Evolutionary conservation across 2,329 filamentous ascomycete genomes (phyloP).

Genomic region (Beauveria varroae): DNA sequence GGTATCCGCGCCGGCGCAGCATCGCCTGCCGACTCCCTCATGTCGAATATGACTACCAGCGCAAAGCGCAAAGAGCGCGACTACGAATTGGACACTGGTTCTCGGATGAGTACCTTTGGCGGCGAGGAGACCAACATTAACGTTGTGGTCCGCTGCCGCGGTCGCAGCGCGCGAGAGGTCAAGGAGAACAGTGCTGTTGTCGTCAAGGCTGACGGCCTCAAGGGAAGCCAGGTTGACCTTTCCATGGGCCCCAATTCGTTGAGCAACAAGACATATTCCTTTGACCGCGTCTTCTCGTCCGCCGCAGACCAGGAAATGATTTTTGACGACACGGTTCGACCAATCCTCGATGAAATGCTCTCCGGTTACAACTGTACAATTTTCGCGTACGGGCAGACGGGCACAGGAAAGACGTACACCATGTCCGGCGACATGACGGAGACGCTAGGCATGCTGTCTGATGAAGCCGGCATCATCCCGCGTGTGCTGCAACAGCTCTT

Average conservation of each 20-base stretch:
- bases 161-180: constrained; percentile 86
- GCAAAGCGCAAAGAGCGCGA: constrained; percentile 84
- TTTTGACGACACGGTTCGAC: constrained; percentile 90
- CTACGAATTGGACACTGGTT: constrained; percentile 53
- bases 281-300: constrained; percentile 94
- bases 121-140: constrained; percentile 89
- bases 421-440: constrained; percentile 98
- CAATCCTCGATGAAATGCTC: constrained; percentile 93
- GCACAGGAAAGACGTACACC: constrained; percentile 97
- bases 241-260: constrained; percentile 89
- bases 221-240: constrained; percentile 74
- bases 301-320: constrained; percentile 91
- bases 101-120: constrained; percentile 10
- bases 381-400: constrained; percentile 96
- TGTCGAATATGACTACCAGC: constrained; percentile 50
- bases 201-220: constrained; percentile 78
- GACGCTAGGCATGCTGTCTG: constrained; percentile 74
- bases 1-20: constrained; percentile 34
- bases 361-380: constrained; percentile 96
- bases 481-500: constrained; percentile 84
- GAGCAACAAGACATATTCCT: constrained; percentile 93
- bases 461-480: constrained; percentile 91
- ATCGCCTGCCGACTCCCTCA: constrained; percentile 64
- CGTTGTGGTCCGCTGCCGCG: constrained; percentile 90
- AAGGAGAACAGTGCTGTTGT: constrained; percentile 93